phyloP scores from a whole-genome alignment of 164 flowering plant genomes.

The Saururus chinensis region DNA sequence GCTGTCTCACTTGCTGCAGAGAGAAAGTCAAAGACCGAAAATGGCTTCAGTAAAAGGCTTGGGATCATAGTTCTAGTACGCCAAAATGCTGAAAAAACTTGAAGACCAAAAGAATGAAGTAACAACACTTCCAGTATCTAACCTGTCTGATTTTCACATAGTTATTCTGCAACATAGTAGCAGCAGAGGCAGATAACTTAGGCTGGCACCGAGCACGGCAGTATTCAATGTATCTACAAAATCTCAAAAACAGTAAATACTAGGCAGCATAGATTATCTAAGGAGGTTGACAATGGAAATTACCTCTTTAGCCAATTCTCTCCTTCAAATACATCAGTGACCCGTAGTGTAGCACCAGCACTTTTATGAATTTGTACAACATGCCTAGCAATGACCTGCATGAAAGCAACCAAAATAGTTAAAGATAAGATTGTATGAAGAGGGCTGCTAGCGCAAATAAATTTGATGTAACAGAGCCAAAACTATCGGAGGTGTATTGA shows the following conservation, averaged over 20 bases:
- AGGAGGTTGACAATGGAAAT: not conserved
- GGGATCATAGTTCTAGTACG: not conserved
- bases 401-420: not conserved
- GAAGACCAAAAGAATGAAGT: not conserved
- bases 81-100: not conserved
- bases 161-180: conserved; percentile 56
- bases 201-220: conserved; percentile 74
- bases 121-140: not conserved
- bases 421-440: no score
- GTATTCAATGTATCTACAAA: conserved; percentile 77
- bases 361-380: conserved; percentile 85
- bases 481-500: no score
- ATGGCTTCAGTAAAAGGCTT: not conserved
- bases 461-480: no score
- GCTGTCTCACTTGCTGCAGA: conserved; percentile 81
- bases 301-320: conserved; percentile 97
- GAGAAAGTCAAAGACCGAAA: not conserved
- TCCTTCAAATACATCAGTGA: conserved; percentile 49
- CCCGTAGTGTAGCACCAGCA: conserved; percentile 42
- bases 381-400: conserved; percentile 90
- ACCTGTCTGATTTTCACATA: conserved; percentile 97
- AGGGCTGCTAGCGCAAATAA: no score
- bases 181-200: conserved; percentile 82
- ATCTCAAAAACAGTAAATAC: not conserved
- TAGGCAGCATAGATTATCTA: not conserved